These are phyloP conservation scores for Epicoccum sorghinum DNA, from an alignment of 2,329 filamentous ascomycete species.

Conservation along the genomic window DNA sequence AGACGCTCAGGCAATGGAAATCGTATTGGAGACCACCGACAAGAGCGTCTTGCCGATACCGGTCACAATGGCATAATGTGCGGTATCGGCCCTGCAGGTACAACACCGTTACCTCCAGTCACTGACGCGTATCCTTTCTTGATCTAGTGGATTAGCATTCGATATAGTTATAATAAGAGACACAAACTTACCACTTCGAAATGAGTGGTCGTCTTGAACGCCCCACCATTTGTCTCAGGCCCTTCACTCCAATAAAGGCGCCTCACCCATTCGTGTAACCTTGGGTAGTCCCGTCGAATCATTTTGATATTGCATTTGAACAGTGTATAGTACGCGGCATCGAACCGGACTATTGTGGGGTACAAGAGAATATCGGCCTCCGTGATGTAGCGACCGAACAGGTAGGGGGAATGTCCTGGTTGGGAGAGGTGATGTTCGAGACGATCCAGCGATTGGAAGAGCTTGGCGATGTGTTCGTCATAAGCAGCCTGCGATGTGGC, in stretches of 20 bases:
- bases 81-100: constrained; percentile 29
- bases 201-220: constrained; percentile 37
- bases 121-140: constrained; percentile 38
- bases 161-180: not conserved
- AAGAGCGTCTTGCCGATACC: not conserved
- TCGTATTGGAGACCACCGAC: not conserved
- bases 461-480: constrained; percentile 70
- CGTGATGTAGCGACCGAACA: constrained; percentile 68
- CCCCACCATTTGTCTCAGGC: constrained; percentile 33
- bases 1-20: too few species aligned
- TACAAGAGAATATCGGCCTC: constrained; percentile 57
- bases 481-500: constrained; percentile 85
- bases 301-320: constrained; percentile 83
- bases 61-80: constrained; percentile 27
- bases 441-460: constrained; percentile 79
- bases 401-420: constrained; percentile 64
- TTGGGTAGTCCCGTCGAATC: constrained; percentile 82
- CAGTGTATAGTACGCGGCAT: constrained; percentile 58
- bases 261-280: constrained; percentile 79
- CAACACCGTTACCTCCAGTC: constrained; percentile 27
- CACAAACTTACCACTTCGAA: constrained; percentile 29
- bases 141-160: constrained; percentile 28
- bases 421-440: constrained; percentile 72
- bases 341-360: constrained; percentile 66
- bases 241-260: constrained; percentile 77